Evolutionary conservation across 192 early-diverging fungal species (phyloP), one percentile per base, ranked within the genome.

Genomic region (Entomortierella beljakovae): DNA sequence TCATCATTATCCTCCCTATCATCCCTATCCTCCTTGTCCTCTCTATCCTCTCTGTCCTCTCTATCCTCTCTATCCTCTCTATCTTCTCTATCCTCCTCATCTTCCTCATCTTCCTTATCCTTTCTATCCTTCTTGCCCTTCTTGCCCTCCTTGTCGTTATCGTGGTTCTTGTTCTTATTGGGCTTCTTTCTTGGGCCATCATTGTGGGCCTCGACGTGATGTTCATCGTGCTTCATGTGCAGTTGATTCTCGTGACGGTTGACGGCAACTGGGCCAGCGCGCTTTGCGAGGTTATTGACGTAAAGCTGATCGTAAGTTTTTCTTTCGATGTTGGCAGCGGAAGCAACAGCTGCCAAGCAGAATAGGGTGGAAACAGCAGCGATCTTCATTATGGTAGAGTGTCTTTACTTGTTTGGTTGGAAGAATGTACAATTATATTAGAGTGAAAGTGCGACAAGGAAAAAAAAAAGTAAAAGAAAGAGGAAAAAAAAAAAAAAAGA

Each of bases 121-220:
- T n/a, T n/a, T n/a, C n/a, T n/a, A n/a, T n/a, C n/a, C n/a, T n/a
- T n/a, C n/a, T n/a, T n/a, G n/a, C n/a, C n/a, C n/a, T n/a, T n/a
- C n/a, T n/a, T n/a, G n/a, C n/a, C n/a, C n/a, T n/a, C n/a, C 26
- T 57, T 56, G 5, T 42, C 23, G 7, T 23, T 33, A 2, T 35
- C 29, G 22, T 33, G 22, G 16, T 50, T 61, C 1, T 62, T 61
- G 1, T 48, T 20, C 3, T 31, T 31, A 35, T 50, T 48, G 29
- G 53, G 48, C 33, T 61, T 9, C 51, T 66, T 50, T n/a, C 28
- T 42, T 1, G 35, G 46, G 26, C 55, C 63, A 26, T 60, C 56
- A 20, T 48, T 55, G 23, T 66, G 63, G 26, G 48, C 56, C 23
- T 74, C 57, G 28, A 64, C 35, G 23, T 62, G 29, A 32, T 65